These are phyloP conservation scores for Pleurotus platypus DNA, from an alignment of 768 basidiomycete species.

Conservation along the genomic window DNA sequence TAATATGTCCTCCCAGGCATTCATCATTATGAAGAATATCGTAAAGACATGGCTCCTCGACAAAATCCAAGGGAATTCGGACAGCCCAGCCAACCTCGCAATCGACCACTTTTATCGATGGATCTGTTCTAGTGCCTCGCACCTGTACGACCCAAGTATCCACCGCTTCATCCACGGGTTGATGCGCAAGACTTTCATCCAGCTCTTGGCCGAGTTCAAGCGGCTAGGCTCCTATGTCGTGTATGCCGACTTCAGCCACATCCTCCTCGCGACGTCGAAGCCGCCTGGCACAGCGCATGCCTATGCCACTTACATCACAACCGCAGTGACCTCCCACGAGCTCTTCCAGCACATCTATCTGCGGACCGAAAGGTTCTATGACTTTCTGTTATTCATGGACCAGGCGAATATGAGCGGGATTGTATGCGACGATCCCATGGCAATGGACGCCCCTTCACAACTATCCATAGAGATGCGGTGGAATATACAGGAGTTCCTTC, in stretches of 20 bases:
- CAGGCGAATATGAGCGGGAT: conserved; percentile 88
- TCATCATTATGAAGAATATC: conserved; percentile 81
- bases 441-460: conserved; percentile 63
- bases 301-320: conserved; percentile 92
- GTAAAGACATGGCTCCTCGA: conserved; percentile 90
- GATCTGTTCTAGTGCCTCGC: conserved; percentile 81
- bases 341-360: conserved; percentile 93
- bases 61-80: conserved; percentile 65
- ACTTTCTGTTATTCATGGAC: conserved; percentile 95
- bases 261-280: conserved; percentile 91
- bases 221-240: conserved; percentile 91
- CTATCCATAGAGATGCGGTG: conserved; percentile 80
- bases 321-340: conserved; percentile 91
- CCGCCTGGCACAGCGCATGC: conserved; percentile 94
- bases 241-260: conserved; percentile 88
- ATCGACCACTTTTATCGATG: conserved; percentile 98
- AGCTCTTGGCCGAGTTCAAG: conserved; percentile 94
- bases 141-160: conserved; percentile 89
- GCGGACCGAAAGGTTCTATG: conserved; percentile 84
- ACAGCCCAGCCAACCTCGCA: conserved; percentile 63
- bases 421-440: conserved; percentile 76
- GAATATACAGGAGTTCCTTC: conserved; percentile 91
- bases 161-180: conserved; percentile 92
- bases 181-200: conserved; percentile 98
- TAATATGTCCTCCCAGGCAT: conserved; percentile 82